These are phyloP conservation scores for Letharia columbiana DNA, from an alignment of 495 filamentous ascomycete species.

Conservation along the genomic window DNA sequence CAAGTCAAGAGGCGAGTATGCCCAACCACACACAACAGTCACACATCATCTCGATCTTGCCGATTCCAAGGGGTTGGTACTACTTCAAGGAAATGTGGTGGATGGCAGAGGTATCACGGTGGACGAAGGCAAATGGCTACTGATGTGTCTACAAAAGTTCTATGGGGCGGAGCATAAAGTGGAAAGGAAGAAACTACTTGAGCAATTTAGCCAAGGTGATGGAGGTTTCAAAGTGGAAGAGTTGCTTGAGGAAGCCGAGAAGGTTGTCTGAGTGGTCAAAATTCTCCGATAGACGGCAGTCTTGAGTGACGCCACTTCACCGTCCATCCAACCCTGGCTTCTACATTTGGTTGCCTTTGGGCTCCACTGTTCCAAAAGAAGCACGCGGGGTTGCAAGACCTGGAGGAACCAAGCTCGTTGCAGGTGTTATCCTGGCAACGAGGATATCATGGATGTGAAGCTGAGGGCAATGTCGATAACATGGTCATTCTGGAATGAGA, in stretches of 20 bases:
- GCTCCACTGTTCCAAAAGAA: not conserved
- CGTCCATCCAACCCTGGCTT: not conserved
- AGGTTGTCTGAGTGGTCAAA: conserved; percentile 38
- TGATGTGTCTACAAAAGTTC: conserved; percentile 93
- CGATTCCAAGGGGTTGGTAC: conserved; percentile 61
- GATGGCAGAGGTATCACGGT: conserved; percentile 68
- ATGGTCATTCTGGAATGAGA: not conserved
- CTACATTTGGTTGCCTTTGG: not conserved
- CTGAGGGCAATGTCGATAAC: not conserved
- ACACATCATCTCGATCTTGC: conserved; percentile 81
- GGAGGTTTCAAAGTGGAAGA: conserved; percentile 70
- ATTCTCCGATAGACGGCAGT: not conserved
- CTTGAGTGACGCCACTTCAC: not conserved
- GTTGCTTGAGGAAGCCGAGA: conserved; percentile 79
- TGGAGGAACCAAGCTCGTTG: not conserved
- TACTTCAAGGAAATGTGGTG: conserved; percentile 74
- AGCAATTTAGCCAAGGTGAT: conserved; percentile 74
- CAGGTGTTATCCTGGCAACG: not conserved
- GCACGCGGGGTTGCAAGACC: not conserved
- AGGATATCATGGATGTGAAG: not conserved
- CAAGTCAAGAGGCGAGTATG: conserved; percentile 82
- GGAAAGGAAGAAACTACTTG: conserved; percentile 54
- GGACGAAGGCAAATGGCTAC: conserved; percentile 74
- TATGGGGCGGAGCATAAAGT: conserved; percentile 58
- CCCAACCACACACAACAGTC: conserved; percentile 82